Conservation (phyloP, 2,329 filamentous ascomycete species). For the Emmonsiellopsis sp. region DNA sequence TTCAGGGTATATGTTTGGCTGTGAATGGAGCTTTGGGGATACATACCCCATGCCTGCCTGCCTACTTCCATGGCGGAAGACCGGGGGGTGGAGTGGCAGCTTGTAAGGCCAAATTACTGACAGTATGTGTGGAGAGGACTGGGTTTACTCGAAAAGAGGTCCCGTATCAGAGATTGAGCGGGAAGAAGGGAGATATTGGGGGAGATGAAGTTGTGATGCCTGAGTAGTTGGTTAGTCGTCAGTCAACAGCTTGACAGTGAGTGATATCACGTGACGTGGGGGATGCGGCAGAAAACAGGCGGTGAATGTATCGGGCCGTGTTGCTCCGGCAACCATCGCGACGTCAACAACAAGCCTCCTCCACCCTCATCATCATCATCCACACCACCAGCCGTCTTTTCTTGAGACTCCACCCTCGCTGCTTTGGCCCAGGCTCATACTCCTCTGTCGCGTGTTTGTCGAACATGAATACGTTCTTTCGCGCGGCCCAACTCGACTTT, state of each 20-base stretch:
- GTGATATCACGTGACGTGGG: constrained; percentile 16
- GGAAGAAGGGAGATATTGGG: too few species aligned
- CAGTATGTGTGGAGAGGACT: background rate
- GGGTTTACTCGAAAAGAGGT: too few species aligned
- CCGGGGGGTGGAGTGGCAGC: background rate
- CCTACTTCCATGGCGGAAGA: constrained; percentile 43
- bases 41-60: constrained; percentile 53
- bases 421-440: background rate
- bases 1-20: background rate
- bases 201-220: constrained; percentile 5
- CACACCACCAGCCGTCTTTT: background rate
- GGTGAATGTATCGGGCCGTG: constrained; percentile 25
- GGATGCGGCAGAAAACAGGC: constrained; percentile 21
- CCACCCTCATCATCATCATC: background rate
- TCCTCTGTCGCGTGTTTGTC: background rate
- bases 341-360: constrained; percentile 21
- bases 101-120: background rate
- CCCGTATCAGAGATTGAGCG: too few species aligned
- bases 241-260: too few species aligned
- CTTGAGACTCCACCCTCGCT: background rate
- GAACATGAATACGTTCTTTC: background rate
- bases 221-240: constrained; percentile 4
- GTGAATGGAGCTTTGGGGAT: constrained; percentile 7
- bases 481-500: background rate
- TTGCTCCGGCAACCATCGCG: constrained; percentile 26